Evolutionary conservation across 306 rosid genomes (phyloP), one percentile per base, ranked within the genome.

Genomic region (Acacia crassicarpa): DNA sequence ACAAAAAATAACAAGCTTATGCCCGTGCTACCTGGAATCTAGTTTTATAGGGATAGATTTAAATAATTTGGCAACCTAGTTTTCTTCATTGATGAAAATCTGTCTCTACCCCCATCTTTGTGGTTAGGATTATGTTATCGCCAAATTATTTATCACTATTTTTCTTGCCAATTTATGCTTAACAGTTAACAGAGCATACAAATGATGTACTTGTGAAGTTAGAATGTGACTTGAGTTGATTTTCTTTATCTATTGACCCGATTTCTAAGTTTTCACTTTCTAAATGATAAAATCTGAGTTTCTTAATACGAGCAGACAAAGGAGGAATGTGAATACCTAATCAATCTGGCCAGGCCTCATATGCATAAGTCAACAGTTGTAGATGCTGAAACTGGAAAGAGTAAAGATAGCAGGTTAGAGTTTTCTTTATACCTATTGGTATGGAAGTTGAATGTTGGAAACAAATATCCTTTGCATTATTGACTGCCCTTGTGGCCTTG

Each of bases 331-430:
- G 93, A 96, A 6, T 81, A 96, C 86, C 91, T 96, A 73, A 89
- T 96, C 68, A 82, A 78, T 62, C 91, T 91, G 76, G 97, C 99
- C 23, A 91, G 88, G 85, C 99, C 99, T 44, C 15, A 33, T 43
- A 96, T 96, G 99, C 90, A 88, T 0, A 94, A 94, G 85, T 96
- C 99, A 71, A 83, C 97, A 0, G 99, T 96, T 75, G 99, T 96
- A 4, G 99, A 96, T 58, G 88, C 92, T 58, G 94, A 87, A 82
- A 96, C 99, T 43, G 99, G 98, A 84, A 87, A 96, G 93, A 93
- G 98, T 85, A 92, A 61, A 86, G 99, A 96, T 83, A 94, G 99
- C 97, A 92, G 99, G 99, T 96, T 44, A 72, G 87, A 58, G 49
- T 77, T 73, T 75, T 81, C 65, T 77, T 3, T 77, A 77, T 22